Evolutionary conservation across 331 rosid genomes (phyloP), one percentile per base, ranked within the genome.

Genomic region (Malus hybrid): DNA sequence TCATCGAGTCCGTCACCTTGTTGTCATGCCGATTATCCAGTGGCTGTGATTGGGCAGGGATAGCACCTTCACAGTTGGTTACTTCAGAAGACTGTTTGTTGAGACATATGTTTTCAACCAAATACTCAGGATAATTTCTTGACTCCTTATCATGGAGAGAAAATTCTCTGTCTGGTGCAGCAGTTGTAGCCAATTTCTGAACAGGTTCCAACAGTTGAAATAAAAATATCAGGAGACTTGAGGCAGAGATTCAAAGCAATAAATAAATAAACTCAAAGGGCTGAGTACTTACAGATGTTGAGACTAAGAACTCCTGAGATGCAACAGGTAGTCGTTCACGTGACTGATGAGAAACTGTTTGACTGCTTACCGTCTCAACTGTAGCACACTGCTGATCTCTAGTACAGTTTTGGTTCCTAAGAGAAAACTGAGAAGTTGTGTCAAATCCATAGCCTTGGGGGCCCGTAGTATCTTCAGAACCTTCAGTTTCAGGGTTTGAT

Each of bases 271-370:
- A 8, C 6, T 3, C 19, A 74, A 50, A 11, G 36, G 33, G 75
- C 3, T 42, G 69, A 77, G 75, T 72, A 84, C 96, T 86, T 86
- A 94, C 99, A 39, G 88, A 64, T 78, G 73, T 46, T 59, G 77
- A 81, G 66, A 46, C 70, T 20, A 62, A 62, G 60, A 69, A 68
- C 27, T 67, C 80, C 68, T 69, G 83, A 76, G 81, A 68, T 71
- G 77, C 86, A 67, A 73, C 71, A 42, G 14, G 48, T 10, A 42
- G 5, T 3, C 3, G 48, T 42, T 42, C 48, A 42, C 48, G 5
- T 42, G 48, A 42, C 48, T 11, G 14, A 42, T 42, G 14, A 42
- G 15, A 10, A 42, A 42, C 14, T 42, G 48, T 42, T 42, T 42
- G 48, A 42, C 48, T 10, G 48, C 48, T 11, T 42, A 42, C 48